These are phyloP conservation scores for Fusarium buxicola DNA, from an alignment of 2,329 filamentous ascomycete species.

Conservation along the genomic window DNA sequence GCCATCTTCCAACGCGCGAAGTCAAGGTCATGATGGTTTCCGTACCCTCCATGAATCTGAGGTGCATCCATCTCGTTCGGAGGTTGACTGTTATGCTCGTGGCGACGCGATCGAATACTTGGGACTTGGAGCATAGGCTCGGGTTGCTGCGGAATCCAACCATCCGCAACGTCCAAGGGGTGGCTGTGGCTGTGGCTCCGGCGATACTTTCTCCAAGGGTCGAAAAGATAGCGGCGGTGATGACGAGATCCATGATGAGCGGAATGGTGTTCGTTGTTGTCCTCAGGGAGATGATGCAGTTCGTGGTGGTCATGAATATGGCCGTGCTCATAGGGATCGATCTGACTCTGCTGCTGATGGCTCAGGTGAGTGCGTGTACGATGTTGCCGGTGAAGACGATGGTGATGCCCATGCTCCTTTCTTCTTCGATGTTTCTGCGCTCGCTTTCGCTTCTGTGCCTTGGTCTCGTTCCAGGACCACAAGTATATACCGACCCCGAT, in stretches of 20 bases:
- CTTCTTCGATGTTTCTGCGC: neutral
- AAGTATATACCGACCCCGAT: conserved; percentile 17
- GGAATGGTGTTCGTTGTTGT: conserved; percentile 8
- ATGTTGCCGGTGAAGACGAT: neutral
- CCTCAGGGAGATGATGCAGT: neutral
- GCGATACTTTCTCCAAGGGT: neutral
- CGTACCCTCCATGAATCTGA: conserved; percentile 23
- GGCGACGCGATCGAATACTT: neutral
- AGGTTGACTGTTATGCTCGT: neutral
- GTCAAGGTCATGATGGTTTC: neutral
- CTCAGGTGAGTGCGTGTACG: neutral
- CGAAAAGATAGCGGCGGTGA: neutral
- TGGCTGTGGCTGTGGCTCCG: neutral
- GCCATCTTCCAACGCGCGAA: neutral
- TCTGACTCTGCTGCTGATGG: neutral
- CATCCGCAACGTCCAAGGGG: neutral
- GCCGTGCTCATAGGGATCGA: neutral
- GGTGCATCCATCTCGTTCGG: conserved; percentile 44
- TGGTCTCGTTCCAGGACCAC: conserved; percentile 23
- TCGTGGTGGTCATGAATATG: neutral
- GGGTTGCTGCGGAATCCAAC: conserved; percentile 11
- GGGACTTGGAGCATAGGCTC: conserved; percentile 3
- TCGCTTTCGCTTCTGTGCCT: neutral
- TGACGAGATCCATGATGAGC: neutral
- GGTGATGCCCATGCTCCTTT: neutral